These are phyloP conservation scores for Ascochyta lentis DNA, from an alignment of 2,329 filamentous ascomycete genomes.

Conservation along the genomic window DNA sequence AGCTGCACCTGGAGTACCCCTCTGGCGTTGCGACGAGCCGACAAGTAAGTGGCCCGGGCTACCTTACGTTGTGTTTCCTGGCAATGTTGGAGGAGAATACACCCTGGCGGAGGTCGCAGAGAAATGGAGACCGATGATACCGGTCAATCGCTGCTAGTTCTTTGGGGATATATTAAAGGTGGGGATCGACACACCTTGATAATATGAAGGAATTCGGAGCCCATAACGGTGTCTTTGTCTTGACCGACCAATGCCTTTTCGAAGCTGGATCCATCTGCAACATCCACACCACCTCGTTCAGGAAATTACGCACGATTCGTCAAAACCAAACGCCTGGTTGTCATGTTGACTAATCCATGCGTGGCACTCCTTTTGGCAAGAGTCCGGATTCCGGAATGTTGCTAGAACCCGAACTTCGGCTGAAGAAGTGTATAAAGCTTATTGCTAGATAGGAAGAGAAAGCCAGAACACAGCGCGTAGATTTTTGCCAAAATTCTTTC, in stretches of 20 bases:
- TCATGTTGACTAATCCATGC: too few species aligned
- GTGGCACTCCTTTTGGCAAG: too few species aligned
- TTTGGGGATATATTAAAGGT: neutral
- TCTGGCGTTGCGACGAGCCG: slow-evolving; percentile 65
- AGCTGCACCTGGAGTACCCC: slow-evolving; percentile 63
- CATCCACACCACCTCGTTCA: too few species aligned
- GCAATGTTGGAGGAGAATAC: slow-evolving; percentile 59
- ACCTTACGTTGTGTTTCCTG: slow-evolving; percentile 65
- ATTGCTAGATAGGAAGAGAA: neutral
- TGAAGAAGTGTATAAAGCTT: neutral
- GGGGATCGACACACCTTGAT: neutral
- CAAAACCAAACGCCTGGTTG: too few species aligned
- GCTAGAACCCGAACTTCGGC: neutral
- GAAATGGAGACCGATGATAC: slow-evolving; percentile 19
- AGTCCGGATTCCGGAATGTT: neutral
- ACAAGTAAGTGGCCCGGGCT: slow-evolving; percentile 59
- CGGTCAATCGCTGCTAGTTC: slow-evolving; percentile 21
- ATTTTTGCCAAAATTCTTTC: neutral
- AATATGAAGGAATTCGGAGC: neutral
- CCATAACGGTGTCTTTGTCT: neutral
- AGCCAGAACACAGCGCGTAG: too few species aligned
- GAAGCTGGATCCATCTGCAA: too few species aligned
- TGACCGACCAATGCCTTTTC: too few species aligned
- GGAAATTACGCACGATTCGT: too few species aligned
- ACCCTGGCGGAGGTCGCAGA: slow-evolving; percentile 21